Conservation (phyloP, 331 rosid species). For the Pyracantha coccinea region DNA sequence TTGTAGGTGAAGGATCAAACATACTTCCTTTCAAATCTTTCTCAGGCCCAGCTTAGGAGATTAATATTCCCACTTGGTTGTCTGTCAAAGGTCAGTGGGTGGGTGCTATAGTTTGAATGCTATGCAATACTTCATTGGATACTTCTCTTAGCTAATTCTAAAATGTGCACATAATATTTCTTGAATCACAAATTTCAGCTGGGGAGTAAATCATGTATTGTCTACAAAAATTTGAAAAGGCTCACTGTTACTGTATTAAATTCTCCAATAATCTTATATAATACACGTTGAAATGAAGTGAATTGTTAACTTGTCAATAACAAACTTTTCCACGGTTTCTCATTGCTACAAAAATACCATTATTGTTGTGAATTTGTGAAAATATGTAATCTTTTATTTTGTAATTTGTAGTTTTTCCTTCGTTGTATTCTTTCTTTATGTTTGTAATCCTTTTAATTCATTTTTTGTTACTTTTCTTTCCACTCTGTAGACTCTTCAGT, state of each 20-base stretch:
- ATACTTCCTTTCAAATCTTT: constrained; percentile 83
- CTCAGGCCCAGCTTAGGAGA: constrained; percentile 75
- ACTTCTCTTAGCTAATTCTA: background rate
- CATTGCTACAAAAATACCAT: background rate
- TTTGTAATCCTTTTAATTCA: background rate
- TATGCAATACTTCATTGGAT: background rate
- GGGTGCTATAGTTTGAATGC: background rate
- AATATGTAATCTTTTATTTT: background rate
- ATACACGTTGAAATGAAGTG: background rate
- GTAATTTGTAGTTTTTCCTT: too few relatives aligned
- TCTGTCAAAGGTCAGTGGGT: constrained; percentile 69
- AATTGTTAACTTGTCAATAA: background rate
- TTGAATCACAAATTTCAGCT: background rate
- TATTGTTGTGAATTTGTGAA: background rate
- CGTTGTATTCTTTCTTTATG: too few relatives aligned
- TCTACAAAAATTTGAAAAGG: background rate
- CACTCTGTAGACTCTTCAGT: background rate
- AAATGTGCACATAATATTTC: background rate
- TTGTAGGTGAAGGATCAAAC: constrained; percentile 93
- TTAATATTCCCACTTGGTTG: constrained; percentile 81
- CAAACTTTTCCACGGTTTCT: background rate
- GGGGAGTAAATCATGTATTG: background rate
- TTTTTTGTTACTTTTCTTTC: background rate
- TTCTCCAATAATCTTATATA: background rate
- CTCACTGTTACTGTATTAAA: background rate